Conservation (phyloP, 2,329 filamentous ascomycete genomes). For the Purpureocillium lavendulum region DNA sequence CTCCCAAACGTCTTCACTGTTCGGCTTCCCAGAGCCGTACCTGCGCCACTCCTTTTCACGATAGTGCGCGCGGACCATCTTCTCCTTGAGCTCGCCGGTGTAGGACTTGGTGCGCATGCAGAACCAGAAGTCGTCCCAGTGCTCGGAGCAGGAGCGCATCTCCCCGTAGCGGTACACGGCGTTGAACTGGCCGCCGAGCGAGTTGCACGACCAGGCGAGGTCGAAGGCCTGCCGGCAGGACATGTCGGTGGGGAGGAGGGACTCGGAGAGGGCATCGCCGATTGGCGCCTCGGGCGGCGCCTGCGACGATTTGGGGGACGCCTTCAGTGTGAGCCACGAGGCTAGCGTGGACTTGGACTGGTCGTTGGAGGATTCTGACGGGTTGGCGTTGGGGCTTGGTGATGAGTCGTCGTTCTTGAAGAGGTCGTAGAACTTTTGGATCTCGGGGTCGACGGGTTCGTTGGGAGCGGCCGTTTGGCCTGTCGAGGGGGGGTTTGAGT, state of each 20-base stretch:
- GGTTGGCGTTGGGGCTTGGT: conserved; percentile 11
- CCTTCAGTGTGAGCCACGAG: conserved; percentile 26
- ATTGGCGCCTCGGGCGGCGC: conserved; percentile 15
- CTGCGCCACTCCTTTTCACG: conserved; percentile 55
- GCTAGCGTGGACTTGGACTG: conserved; percentile 18
- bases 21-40: conserved; percentile 54
- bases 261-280: conserved; percentile 48
- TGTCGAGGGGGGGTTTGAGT: conserved; percentile 10
- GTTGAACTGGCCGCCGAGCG: conserved; percentile 83
- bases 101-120: conserved; percentile 80
- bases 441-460: conserved; percentile 36
- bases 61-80: conserved; percentile 59
- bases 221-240: conserved; percentile 89
- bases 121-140: conserved; percentile 95
- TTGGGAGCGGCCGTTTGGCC: conserved; percentile 13
- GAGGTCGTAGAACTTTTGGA: conserved; percentile 45
- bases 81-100: conserved; percentile 48
- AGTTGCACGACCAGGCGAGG: conserved; percentile 88
- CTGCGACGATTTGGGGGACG: conserved; percentile 15
- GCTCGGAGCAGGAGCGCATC: conserved; percentile 68
- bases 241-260: conserved; percentile 72
- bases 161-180: conserved; percentile 81
- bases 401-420: conserved; percentile 25
- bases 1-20: conserved; percentile 88
- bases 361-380: conserved; percentile 14